A percentile compares a stretch with the other conserved stretches of the same genome.
These are phyloP conservation scores for Hemerocallis citrina DNA, from an alignment of 106 monocot genomes.

Conservation along the genomic window DNA sequence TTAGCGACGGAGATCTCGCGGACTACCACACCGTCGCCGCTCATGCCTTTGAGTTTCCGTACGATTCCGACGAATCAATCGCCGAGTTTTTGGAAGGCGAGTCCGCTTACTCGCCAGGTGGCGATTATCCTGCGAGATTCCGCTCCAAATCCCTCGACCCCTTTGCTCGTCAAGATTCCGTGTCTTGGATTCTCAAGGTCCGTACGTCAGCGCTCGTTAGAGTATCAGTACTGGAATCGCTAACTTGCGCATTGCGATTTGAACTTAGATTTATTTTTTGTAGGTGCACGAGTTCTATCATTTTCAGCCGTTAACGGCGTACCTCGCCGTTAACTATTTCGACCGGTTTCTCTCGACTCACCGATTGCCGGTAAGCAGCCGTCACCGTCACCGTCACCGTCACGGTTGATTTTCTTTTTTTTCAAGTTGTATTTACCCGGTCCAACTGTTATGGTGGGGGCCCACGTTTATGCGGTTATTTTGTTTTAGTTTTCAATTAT, in stretches of 20 bases:
- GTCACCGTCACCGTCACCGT: no score
- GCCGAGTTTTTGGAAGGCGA: conserved; percentile 19
- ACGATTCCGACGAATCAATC: conserved; percentile 22
- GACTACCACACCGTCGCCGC: neutral
- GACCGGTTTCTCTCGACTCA: conserved; percentile 61
- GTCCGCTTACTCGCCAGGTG: conserved; percentile 10
- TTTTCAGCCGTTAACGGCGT: conserved; percentile 57
- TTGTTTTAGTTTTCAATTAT: no score
- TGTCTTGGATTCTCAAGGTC: conserved; percentile 44
- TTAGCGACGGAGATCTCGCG: neutral
- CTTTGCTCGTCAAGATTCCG: conserved; percentile 14
- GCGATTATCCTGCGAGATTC: conserved; percentile 24
- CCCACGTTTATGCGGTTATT: no score
- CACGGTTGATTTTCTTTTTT: no score
- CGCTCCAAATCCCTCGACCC: conserved; percentile 20
- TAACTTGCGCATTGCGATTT: no score
- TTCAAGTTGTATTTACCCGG: no score
- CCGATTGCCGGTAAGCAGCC: conserved; percentile 45
- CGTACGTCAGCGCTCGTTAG: neutral
- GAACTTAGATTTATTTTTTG: no score
- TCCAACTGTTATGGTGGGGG: no score
- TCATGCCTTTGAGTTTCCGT: neutral
- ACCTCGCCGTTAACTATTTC: conserved; percentile 71
- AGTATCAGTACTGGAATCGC: neutral
- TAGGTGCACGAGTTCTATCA: conserved; percentile 37